These are phyloP conservation scores for Tolypocladium tropicale DNA, from an alignment of 2,329 filamentous ascomycete species.

Conservation along the genomic window DNA sequence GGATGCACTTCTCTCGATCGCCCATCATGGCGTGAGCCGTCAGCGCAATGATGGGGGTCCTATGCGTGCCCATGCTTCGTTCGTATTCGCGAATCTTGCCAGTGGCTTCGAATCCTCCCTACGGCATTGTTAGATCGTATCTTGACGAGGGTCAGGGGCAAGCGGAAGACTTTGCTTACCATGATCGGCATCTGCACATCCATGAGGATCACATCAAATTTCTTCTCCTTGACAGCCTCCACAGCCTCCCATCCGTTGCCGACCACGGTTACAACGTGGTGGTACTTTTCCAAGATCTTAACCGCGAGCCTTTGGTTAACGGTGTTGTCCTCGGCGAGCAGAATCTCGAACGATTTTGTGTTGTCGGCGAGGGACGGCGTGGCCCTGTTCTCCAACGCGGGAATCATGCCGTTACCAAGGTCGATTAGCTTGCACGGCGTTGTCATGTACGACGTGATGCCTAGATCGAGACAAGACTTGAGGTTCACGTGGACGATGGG, in stretches of 20 bases:
- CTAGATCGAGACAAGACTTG: conserved; percentile 86
- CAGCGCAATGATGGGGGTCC: conserved; percentile 91
- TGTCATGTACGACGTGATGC: conserved; percentile 99
- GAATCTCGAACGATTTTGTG: conserved; percentile 88
- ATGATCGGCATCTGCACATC: conserved; percentile 99
- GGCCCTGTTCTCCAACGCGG: conserved; percentile 84
- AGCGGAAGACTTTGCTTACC: conserved; percentile 38
- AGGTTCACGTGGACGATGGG: conserved; percentile 84
- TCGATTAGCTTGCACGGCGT: conserved; percentile 92
- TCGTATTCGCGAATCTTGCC: conserved; percentile 96
- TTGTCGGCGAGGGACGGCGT: conserved; percentile 88
- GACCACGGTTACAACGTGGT: conserved; percentile 84
- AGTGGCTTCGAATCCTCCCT: conserved; percentile 95
- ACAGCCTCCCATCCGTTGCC: conserved; percentile 92
- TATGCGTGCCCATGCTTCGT: conserved; percentile 63
- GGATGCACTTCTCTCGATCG: conserved; percentile 94
- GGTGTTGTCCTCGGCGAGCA: conserved; percentile 92
- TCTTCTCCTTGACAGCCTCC: conserved; percentile 81
- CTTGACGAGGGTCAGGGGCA: background rate
- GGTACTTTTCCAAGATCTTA: conserved; percentile 95
- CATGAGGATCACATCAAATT: conserved; percentile 96
- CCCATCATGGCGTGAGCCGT: conserved; percentile 98
- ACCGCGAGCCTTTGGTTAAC: conserved; percentile 95
- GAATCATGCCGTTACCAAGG: conserved; percentile 90
- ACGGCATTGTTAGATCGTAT: conserved; percentile 25